Evolutionary conservation across 108 stramenopile species (phyloP), one percentile per base, ranked within the genome.

Genomic region (Skeletonema potamos): DNA sequence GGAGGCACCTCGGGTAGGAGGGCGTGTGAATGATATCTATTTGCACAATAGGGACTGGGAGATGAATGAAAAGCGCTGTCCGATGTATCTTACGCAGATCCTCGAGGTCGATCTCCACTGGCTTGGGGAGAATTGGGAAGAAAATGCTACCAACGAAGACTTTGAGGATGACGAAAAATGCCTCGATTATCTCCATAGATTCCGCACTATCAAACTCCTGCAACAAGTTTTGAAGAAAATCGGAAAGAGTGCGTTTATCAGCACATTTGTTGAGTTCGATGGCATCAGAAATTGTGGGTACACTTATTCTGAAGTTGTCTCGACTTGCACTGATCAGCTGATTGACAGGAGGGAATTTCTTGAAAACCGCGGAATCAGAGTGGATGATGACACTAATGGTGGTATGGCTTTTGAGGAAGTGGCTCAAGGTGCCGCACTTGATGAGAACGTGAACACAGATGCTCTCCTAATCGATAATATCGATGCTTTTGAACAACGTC

Each of bases 161-260:
- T 59, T 59, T 34, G 33, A 59, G 17, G 58, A 59, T 59, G 58
- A 59, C 28, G 58, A 59, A 34, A 59, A 34, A 34, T 59, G 58
- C 28, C 58, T 59, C 1, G 58, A 59, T 10, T 59, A 59, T 24
- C 58, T 59, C 27, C 58, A 59, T 29, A 30, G 58, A 13, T 59
- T 59, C 58, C 18, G 22, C 18, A 59, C 58, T 22, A 59, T 59
- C 10, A 26, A 32, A 17, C 58, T 59, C 18, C 33, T 59, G 10
- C 58, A 59, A 24, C 8, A 30, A 9, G 58, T 59, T 2, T n/a
- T 30, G 17, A n/a, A 33, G 30, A 34, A 26, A 29, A 34, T 59
- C 18, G 58, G 58, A 20, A 34, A 59, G 18, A 59, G 22, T 17
- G 18, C 20, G 58, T 59, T 59, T 29, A 13, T 59, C 22, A 34